Evolutionary conservation across 108 stramenopile species (phyloP).

Genomic region (Fragilariopsis cylindrus): DNA sequence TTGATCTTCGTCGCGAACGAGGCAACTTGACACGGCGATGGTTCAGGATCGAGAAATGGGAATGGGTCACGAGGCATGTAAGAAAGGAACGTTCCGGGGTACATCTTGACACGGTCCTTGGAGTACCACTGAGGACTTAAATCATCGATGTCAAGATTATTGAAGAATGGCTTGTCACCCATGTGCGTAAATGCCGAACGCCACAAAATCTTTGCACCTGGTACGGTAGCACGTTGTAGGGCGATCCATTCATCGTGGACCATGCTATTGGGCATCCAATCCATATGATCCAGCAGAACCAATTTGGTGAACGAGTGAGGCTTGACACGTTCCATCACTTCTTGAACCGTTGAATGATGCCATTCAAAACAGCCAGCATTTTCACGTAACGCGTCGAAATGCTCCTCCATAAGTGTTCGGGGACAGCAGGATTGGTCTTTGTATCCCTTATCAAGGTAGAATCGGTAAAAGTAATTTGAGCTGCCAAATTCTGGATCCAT

Average conservation of each 20-base stretch:
- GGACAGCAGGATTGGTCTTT: constrained; percentile 62
- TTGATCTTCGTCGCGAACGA: constrained; percentile 42
- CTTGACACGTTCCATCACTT: constrained; percentile 64
- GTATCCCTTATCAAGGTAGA: constrained; percentile 61
- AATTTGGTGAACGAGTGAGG: constrained; percentile 61
- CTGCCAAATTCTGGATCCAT: constrained; percentile 57
- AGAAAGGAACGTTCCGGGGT: constrained; percentile 56
- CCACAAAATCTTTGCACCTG: constrained; percentile 58
- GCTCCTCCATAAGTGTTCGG: constrained; percentile 44
- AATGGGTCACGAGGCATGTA: constrained; percentile 55
- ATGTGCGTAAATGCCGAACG: constrained; percentile 63
- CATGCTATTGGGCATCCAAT: constrained; percentile 64
- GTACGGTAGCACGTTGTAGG: constrained; percentile 55
- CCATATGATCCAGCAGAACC: constrained; percentile 62
- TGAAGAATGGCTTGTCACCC: constrained; percentile 67
- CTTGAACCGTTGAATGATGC: constrained; percentile 64
- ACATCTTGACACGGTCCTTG: constrained; percentile 67
- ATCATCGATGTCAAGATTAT: constrained; percentile 55
- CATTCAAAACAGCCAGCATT: constrained; percentile 63
- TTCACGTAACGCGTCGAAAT: constrained; percentile 50
- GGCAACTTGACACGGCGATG: constrained; percentile 56
- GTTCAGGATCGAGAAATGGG: constrained; percentile 54
- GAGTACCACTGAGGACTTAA: constrained; percentile 57
- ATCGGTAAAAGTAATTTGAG: constrained; percentile 61
- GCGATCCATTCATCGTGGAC: constrained; percentile 68